Conservation (phyloP, 225 moss, liverwort and hornwort genomes). For the Pseudoscleropodium purum region DNA sequence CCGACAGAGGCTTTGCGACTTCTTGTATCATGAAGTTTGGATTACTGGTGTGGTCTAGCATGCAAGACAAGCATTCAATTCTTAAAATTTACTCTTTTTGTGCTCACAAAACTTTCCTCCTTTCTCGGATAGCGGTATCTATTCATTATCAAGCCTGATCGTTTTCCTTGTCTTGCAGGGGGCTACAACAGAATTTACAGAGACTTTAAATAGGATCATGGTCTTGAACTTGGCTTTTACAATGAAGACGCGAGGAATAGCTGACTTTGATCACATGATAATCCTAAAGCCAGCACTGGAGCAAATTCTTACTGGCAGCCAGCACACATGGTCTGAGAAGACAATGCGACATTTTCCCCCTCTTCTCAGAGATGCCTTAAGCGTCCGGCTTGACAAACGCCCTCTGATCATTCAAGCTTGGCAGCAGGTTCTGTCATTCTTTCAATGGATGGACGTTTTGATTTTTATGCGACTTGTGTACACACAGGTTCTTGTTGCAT, state of each 20-base stretch:
- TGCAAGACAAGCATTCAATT: neutral
- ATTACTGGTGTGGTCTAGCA: neutral
- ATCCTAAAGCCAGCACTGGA: slow-evolving; percentile 76
- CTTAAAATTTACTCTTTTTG: neutral
- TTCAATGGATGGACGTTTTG: neutral
- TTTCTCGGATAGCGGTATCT: neutral
- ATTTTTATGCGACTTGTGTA: neutral
- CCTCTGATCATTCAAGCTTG: slow-evolving; percentile 73
- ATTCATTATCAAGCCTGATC: neutral
- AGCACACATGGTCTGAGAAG: slow-evolving; percentile 96
- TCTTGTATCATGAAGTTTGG: neutral
- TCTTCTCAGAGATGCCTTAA: slow-evolving; percentile 62
- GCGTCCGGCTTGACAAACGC: slow-evolving; percentile 67
- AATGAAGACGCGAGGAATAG: slow-evolving; percentile 92
- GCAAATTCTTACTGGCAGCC: slow-evolving; percentile 82
- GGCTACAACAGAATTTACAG: slow-evolving; percentile 85
- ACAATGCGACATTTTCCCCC: slow-evolving; percentile 86
- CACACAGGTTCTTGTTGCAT: neutral
- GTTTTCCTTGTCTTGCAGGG: slow-evolving; percentile 40
- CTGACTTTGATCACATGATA: slow-evolving; percentile 78
- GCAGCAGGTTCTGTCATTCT: slow-evolving; percentile 54
- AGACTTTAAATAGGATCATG: slow-evolving; percentile 91
- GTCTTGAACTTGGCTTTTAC: slow-evolving; percentile 94
- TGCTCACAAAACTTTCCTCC: neutral
- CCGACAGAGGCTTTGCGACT: neutral